These are phyloP conservation scores for Fusarium lyarnte DNA, from an alignment of 2,329 filamentous ascomycete genomes.

Conservation along the genomic window DNA sequence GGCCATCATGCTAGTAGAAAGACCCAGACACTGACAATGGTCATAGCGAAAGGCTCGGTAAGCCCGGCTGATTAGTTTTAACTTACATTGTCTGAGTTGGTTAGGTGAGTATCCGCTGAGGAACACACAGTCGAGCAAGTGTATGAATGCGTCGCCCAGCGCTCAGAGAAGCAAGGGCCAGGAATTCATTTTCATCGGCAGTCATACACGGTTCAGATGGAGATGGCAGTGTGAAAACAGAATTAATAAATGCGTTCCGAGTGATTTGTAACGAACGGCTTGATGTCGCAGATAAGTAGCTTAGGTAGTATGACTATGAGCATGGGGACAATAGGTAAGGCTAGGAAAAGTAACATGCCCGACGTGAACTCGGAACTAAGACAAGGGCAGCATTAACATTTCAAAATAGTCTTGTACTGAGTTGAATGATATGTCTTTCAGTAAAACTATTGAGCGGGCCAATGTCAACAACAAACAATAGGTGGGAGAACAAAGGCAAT, in stretches of 20 bases:
- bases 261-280: neutral
- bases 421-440: constrained; percentile 24
- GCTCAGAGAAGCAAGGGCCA: constrained; percentile 34
- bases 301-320: constrained; percentile 12
- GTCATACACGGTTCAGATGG: neutral
- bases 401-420: neutral
- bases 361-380: constrained; percentile 27
- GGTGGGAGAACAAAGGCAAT: neutral
- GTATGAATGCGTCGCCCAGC: neutral
- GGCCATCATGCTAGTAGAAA: neutral
- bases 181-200: constrained; percentile 3
- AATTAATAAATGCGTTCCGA: neutral
- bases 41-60: constrained; percentile 21
- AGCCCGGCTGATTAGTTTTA: constrained; percentile 25
- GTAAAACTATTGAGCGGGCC: neutral
- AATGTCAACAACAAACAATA: constrained; percentile 8
- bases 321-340: constrained; percentile 8
- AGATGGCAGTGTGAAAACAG: neutral
- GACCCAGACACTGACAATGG: neutral
- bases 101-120: constrained; percentile 1
- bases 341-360: constrained; percentile 6
- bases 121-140: neutral
- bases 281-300: neutral
- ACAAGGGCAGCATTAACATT: constrained; percentile 9
- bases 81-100: neutral